Conservation (phyloP, 2,329 filamentous ascomycete genomes). For the Pseudogymnoascus sp. region DNA sequence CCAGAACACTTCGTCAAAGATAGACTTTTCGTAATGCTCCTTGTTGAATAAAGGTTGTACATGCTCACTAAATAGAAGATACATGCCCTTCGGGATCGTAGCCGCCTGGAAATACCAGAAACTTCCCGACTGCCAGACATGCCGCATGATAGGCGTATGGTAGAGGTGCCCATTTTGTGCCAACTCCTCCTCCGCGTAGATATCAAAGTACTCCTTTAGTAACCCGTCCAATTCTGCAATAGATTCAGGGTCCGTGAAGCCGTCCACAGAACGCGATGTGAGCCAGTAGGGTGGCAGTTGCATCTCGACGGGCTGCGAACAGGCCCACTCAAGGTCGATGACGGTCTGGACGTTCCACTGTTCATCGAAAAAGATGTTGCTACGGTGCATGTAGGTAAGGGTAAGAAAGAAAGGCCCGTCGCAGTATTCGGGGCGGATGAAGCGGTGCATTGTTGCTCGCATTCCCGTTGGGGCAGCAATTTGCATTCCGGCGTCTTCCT, state of each 20-base stretch:
- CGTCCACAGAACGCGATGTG: conserved; percentile 14
- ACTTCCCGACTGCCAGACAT: conserved; percentile 14
- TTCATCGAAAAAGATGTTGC: conserved; percentile 31
- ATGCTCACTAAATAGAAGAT: conserved; percentile 17
- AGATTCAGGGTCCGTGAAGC: conserved; percentile 5
- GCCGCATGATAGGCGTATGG: conserved; percentile 14
- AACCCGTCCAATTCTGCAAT: conserved; percentile 5
- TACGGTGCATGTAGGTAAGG: conserved; percentile 27
- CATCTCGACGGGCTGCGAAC: conserved; percentile 24
- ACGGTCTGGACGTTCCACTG: conserved; percentile 29
- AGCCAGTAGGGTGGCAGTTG: conserved; percentile 28
- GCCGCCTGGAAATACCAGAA: conserved; percentile 22
- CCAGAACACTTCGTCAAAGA: conserved; percentile 12
- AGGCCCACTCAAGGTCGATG: conserved; percentile 32
- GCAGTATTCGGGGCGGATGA: conserved; percentile 12
- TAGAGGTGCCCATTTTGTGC: conserved; percentile 11
- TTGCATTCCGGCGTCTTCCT: conserved; percentile 15
- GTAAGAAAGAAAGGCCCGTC: conserved; percentile 22
- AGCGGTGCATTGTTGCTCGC: conserved; percentile 12
- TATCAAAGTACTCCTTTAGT: conserved; percentile 13
- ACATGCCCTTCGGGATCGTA: conserved; percentile 19
- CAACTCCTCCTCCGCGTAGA: conserved; percentile 14
- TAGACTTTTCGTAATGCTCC: conserved; percentile 14
- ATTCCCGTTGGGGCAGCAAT: conserved; percentile 13
- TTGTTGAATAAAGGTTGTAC: conserved; percentile 19